Percentiles rank a stretch among this genome's conserved stretches.
These are phyloP conservation scores for Chalciporus sphaerocephalus DNA, from an alignment of 768 basidiomycete genomes.

Conservation along the genomic window DNA sequence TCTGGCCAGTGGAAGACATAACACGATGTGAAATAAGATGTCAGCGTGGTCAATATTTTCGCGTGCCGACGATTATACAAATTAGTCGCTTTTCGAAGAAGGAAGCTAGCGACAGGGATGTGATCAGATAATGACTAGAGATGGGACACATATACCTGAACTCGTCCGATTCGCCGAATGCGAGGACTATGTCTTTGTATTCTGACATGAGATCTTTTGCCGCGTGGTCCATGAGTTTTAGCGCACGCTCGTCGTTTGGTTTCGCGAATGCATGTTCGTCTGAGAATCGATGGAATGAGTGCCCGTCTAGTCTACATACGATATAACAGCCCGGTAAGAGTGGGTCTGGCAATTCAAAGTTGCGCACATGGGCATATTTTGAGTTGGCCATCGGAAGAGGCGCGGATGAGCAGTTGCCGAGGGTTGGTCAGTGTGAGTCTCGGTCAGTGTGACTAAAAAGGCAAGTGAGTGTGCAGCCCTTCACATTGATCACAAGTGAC, in stretches of 20 bases:
- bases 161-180: slow-evolving; percentile 96
- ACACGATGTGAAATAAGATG: slow-evolving; percentile 84
- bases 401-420: neutral
- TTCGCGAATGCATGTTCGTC: slow-evolving; percentile 79
- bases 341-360: slow-evolving; percentile 84
- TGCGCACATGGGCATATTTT: slow-evolving; percentile 86
- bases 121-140: neutral
- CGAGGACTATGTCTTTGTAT: slow-evolving; percentile 79
- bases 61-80: slow-evolving; percentile 83
- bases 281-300: slow-evolving; percentile 90
- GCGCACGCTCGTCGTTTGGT: slow-evolving; percentile 86
- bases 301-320: slow-evolving; percentile 86
- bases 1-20: slow-evolving; percentile 84
- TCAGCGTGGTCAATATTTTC: slow-evolving; percentile 81
- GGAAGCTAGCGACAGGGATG: slow-evolving; percentile 54
- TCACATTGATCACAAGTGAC: slow-evolving; percentile 19
- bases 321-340: slow-evolving; percentile 82
- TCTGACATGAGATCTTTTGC: slow-evolving; percentile 78
- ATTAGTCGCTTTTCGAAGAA: slow-evolving; percentile 68
- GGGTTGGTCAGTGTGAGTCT: slow-evolving; percentile 16
- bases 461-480: slow-evolving; percentile 4
- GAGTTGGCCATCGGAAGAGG: slow-evolving; percentile 73
- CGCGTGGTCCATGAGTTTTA: slow-evolving; percentile 89
- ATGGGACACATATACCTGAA: slow-evolving; percentile 58
- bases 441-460: neutral